Evolutionary conservation across 768 basidiomycete genomes (phyloP).

Genomic region (Rhizopogon vesiculosus): DNA sequence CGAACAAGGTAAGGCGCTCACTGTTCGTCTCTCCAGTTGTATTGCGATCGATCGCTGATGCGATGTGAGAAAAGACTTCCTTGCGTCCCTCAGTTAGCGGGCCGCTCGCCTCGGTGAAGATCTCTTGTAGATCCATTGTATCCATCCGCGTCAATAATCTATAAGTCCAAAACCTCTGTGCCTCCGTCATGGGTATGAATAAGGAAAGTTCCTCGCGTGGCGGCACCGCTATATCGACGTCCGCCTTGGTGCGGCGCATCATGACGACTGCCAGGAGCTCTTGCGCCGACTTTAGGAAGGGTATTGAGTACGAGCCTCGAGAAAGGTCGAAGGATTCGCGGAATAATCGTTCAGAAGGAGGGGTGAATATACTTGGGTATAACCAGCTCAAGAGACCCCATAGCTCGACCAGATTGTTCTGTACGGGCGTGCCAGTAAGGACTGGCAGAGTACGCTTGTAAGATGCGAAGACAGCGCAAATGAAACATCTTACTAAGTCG

Average conservation of each 20-base stretch:
- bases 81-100: constrained; percentile 30
- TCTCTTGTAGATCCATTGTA: constrained; percentile 39
- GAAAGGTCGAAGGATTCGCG: constrained; percentile 49
- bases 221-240: constrained; percentile 45
- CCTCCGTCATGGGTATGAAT: constrained; percentile 53
- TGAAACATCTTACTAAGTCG: constrained; percentile 40
- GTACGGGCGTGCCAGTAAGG: constrained; percentile 71
- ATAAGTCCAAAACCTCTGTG: constrained; percentile 60
- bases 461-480: neutral
- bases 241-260: constrained; percentile 57
- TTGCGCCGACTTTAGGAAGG: constrained; percentile 44
- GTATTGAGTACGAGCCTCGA: constrained; percentile 45
- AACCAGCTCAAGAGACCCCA: constrained; percentile 55
- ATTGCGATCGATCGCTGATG: constrained; percentile 32
- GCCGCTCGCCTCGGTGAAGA: constrained; percentile 36
- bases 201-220: constrained; percentile 54
- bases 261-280: constrained; percentile 47
- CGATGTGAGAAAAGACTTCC: constrained; percentile 36
- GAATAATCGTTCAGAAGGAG: constrained; percentile 42
- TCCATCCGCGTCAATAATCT: constrained; percentile 50
- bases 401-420: constrained; percentile 58
- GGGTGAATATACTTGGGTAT: constrained; percentile 49
- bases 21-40: constrained; percentile 25
- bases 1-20: constrained; percentile 8
- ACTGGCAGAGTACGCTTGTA: constrained; percentile 29